Percentiles rank a stretch among this genome's conserved stretches.
These are phyloP conservation scores for Plasmodium berghei DNA, from an alignment of 169 alveolate species.

Conservation along the genomic window DNA sequence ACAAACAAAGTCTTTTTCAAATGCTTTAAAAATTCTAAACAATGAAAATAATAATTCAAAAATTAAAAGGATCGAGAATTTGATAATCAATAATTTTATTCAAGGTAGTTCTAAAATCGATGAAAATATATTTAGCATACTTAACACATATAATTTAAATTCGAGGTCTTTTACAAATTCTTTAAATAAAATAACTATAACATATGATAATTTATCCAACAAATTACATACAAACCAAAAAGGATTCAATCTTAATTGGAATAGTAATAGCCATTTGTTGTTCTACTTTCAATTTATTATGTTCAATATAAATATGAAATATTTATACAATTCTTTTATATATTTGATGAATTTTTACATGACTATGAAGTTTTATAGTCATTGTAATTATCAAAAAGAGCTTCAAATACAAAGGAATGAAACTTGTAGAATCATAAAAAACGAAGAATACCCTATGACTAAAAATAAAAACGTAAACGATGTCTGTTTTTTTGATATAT, in stretches of 20 bases:
- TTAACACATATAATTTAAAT: background rate
- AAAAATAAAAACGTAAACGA: background rate
- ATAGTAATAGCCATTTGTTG: conserved; percentile 10
- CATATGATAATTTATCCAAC: no score
- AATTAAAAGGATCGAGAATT: conserved; percentile 21
- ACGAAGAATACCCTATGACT: no score
- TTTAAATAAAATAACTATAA: background rate
- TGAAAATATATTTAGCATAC: background rate
- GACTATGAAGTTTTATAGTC: conserved; percentile 1
- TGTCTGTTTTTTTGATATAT: background rate
- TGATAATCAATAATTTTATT: conserved; percentile 33
- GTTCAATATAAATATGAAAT: conserved; percentile 52
- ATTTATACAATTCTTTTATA: conserved; percentile 41
- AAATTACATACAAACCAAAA: no score
- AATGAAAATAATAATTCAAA: conserved; percentile 10
- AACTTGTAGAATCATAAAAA: background rate
- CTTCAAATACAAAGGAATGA: background rate
- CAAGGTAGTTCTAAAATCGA: conserved; percentile 12
- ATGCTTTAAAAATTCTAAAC: conserved; percentile 43
- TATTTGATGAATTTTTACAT: conserved; percentile 45
- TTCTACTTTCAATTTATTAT: conserved; percentile 71
- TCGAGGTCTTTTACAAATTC: background rate
- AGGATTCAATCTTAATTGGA: background rate
- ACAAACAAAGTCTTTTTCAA: conserved; percentile 53
- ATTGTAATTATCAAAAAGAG: background rate